Evolutionary conservation across 2,329 filamentous ascomycete species (phyloP), one percentile per base, ranked within the genome.

Genomic region (Fusarium pseudoanthophilum): DNA sequence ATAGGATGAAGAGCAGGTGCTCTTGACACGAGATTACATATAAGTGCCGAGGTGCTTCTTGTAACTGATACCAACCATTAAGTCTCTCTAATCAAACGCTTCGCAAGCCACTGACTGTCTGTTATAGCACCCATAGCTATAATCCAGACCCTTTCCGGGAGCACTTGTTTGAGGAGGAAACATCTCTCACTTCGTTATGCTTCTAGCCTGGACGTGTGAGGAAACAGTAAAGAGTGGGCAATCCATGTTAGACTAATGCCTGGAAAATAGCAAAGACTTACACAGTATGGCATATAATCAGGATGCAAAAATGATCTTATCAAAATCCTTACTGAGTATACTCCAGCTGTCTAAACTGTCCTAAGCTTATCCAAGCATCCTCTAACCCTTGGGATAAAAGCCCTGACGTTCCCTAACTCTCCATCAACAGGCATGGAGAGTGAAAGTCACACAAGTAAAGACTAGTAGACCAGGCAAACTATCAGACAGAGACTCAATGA

Each of bases 71-170:
- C 36, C 16, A 43, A 39, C 28, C 16, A 26, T 51, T 51, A 69
- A 56, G 49, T 37, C 26, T 45, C 43, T 32, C 42, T 51, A 48
- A 63, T 64, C 51, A 40, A 64, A 51, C 45, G 37, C 42, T 26
- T 40, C 39, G 57, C 34, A 48, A 64, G 34, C 57, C 48, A 52
- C 64, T 51, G 43, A 20, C 42, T 40, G 20, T 37, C 24, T 49
- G 21, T 13, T 69, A 69, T 69, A 69, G 64, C 20, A 48, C 28
- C 64, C 64, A 59, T 55, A 52, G 48, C 45, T 60, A 51, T 69
- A 69, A n/a, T 49, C 42, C 32, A 32, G 37, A 16, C 37, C 15
- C 37, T 30, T 30, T 40, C 24, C 49, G 52, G 62, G 51, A 62
- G 42, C 37, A 32, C 15, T n/a, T 39, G 57, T 51, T 63, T 63